phyloP scores from a whole-genome alignment of 805 yeast genomes.

The Candida easanensis region DNA sequence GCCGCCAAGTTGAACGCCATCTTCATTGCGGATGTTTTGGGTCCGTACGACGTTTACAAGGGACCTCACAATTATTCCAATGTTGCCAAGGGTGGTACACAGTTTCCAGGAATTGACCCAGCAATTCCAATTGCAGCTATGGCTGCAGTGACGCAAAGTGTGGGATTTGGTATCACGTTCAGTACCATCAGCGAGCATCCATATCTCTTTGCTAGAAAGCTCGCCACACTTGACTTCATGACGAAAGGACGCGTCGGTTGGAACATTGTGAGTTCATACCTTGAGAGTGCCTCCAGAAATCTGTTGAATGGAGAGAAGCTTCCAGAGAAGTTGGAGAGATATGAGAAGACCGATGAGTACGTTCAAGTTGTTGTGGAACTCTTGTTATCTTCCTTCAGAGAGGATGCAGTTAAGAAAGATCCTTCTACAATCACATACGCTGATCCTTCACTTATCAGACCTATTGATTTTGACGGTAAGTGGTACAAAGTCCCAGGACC shows the following conservation, averaged over 20 bases:
- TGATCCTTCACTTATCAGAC: constrained; percentile 39
- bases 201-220: constrained; percentile 41
- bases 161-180: constrained; percentile 42
- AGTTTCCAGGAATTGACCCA: constrained; percentile 39
- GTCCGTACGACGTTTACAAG: constrained; percentile 39
- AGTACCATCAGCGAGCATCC: constrained; percentile 45
- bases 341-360: constrained; percentile 42
- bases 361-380: constrained; percentile 39
- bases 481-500: constrained; percentile 39
- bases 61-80: constrained; percentile 20
- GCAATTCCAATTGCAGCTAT: constrained; percentile 36
- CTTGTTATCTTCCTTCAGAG: constrained; percentile 43
- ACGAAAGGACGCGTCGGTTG: constrained; percentile 46
- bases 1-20: constrained; percentile 38
- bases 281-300: constrained; percentile 44
- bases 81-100: constrained; percentile 27
- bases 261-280: constrained; percentile 43
- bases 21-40: constrained; percentile 41
- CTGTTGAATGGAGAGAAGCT: constrained; percentile 34
- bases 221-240: constrained; percentile 44
- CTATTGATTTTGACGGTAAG: constrained; percentile 40
- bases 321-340: constrained; percentile 42
- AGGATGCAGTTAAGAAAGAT: constrained; percentile 33
- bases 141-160: constrained; percentile 39
- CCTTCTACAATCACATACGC: constrained; percentile 32